These are phyloP conservation scores for Aspergillus novoparasiticus DNA, from an alignment of 2,329 filamentous ascomycete species.

Conservation along the genomic window DNA sequence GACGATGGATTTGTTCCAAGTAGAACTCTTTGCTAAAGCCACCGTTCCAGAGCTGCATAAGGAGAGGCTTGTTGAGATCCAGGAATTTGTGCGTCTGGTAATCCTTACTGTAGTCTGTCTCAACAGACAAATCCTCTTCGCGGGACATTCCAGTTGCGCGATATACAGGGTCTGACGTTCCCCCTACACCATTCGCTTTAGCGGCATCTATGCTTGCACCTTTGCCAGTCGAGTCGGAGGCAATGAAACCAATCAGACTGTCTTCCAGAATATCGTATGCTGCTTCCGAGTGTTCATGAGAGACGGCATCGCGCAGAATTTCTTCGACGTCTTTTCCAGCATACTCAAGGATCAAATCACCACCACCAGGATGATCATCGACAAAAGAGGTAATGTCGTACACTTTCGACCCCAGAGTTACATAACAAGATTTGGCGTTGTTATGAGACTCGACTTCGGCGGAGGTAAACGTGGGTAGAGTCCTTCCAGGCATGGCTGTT, in stretches of 20 bases:
- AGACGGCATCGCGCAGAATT: constrained; percentile 80
- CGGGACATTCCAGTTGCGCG: constrained; percentile 80
- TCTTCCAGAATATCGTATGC: constrained; percentile 97
- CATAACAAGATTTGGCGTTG: constrained; percentile 82
- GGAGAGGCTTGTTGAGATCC: constrained; percentile 79
- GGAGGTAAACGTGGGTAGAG: constrained; percentile 78
- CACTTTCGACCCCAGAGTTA: constrained; percentile 85
- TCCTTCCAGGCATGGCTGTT: constrained; percentile 72
- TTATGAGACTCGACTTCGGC: constrained; percentile 83
- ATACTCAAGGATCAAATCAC: constrained; percentile 85
- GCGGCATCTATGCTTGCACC: constrained; percentile 35
- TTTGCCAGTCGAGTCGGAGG: constrained; percentile 60
- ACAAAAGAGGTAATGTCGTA: constrained; percentile 95
- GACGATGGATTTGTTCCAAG: constrained; percentile 91
- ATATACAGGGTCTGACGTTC: constrained; percentile 40
- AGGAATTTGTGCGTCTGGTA: constrained; percentile 93
- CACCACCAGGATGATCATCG: constrained; percentile 86
- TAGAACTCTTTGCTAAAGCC: constrained; percentile 96
- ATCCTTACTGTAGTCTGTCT: constrained; percentile 75
- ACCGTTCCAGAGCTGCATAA: constrained; percentile 84
- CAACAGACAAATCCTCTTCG: constrained; percentile 81
- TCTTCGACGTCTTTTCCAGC: constrained; percentile 81
- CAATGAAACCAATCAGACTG: constrained; percentile 78
- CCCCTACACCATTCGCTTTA: constrained; percentile 30
- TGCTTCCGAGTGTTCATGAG: constrained; percentile 83